Evolutionary conservation across 306 rosid species (phyloP).

Genomic region (Pyrus bretschneideri): DNA sequence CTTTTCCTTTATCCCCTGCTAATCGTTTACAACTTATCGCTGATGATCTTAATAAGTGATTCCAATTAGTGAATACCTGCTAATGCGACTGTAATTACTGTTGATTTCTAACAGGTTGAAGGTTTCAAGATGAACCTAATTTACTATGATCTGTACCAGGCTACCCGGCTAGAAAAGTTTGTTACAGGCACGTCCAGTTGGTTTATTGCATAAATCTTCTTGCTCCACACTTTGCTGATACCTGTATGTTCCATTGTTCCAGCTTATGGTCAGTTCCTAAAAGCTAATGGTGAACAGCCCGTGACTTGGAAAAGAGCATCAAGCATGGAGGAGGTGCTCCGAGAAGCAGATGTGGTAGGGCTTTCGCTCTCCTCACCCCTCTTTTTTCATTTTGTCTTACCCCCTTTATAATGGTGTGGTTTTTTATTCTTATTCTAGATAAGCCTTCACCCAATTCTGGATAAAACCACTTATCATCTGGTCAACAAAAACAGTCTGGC

Average conservation of each 20-base stretch:
- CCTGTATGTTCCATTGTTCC: conserved; percentile 23
- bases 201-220: neutral
- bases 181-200: conserved; percentile 69
- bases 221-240: conserved; percentile 10
- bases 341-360: conserved; percentile 81
- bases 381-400: neutral
- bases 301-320: conserved; percentile 97
- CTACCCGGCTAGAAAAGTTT: conserved; percentile 89
- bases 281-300: conserved; percentile 80
- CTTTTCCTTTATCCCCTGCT: neutral
- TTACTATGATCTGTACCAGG: conserved; percentile 89
- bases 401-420: conserved; percentile 9
- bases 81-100: conserved; percentile 1
- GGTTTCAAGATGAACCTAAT: conserved; percentile 99
- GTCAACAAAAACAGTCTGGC: conserved; percentile 87
- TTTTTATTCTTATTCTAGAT: conserved; percentile 46
- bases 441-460: conserved; percentile 93
- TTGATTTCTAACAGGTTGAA: conserved; percentile 60
- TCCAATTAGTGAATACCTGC: neutral
- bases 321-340: conserved; percentile 92
- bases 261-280: conserved; percentile 81
- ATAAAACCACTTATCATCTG: conserved; percentile 92
- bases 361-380: neutral
- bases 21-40: neutral
- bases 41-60: neutral